A percentile compares a stretch with the other conserved stretches of the same genome.
These are phyloP conservation scores for Verticillium zaregamsianum DNA, from an alignment of 2,329 filamentous ascomycete genomes.

Conservation along the genomic window DNA sequence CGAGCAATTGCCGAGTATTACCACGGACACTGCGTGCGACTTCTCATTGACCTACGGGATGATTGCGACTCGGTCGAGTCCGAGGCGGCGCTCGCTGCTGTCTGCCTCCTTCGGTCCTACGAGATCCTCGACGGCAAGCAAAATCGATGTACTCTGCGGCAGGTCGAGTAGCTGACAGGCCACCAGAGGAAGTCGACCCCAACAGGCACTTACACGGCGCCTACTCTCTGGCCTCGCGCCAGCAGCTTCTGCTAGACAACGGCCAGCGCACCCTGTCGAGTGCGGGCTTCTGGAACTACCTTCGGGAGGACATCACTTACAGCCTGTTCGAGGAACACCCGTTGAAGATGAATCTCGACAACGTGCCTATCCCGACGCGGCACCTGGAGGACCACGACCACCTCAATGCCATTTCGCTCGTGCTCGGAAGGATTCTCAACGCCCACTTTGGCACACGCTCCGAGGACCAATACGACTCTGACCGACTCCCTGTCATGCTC, in stretches of 20 bases:
- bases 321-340: constrained; percentile 38
- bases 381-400: constrained; percentile 22
- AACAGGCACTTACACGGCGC: constrained; percentile 42
- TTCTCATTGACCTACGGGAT: constrained; percentile 30
- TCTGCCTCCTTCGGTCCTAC: constrained; percentile 43
- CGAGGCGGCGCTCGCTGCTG: constrained; percentile 38
- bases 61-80: constrained; percentile 23
- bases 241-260: constrained; percentile 15
- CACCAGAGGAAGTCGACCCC: constrained; percentile 31
- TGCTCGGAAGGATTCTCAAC: constrained; percentile 41
- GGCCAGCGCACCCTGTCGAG: constrained; percentile 23
- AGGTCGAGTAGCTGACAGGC: background rate
- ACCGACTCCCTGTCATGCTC: constrained; percentile 6
- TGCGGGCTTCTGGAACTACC: constrained; percentile 47
- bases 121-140: constrained; percentile 39
- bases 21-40: constrained; percentile 33
- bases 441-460: constrained; percentile 20
- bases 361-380: constrained; percentile 9
- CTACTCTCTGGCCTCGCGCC: constrained; percentile 35
- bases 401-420: constrained; percentile 35
- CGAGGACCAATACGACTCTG: constrained; percentile 13
- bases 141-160: accelerated
- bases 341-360: constrained; percentile 33
- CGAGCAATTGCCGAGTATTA: constrained; percentile 30
- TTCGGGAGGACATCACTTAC: constrained; percentile 50